Evolutionary conservation across 139 green algal species (phyloP).

Genomic region (Deuterostichococcus epilithicus): DNA sequence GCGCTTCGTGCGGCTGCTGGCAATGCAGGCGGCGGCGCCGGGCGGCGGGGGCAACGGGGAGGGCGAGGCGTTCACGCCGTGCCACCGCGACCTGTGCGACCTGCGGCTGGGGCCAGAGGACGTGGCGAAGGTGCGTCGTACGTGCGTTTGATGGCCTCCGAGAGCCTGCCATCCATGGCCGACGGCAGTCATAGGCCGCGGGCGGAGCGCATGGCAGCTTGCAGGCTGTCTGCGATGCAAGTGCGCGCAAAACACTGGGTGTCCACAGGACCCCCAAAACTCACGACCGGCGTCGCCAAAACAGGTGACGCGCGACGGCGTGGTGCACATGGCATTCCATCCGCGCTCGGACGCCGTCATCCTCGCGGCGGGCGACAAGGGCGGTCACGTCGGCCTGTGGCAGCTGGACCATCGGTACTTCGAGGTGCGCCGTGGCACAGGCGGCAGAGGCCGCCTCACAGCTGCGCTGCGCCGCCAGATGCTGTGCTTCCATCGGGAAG

Average conservation of each 20-base stretch:
- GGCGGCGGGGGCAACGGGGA: neutral
- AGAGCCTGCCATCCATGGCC: neutral
- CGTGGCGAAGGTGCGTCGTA: conserved; percentile 35
- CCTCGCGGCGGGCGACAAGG: conserved; percentile 45
- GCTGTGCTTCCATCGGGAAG: too few species aligned
- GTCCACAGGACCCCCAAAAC: too few species aligned
- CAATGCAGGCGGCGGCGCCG: neutral
- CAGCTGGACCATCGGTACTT: conserved; percentile 26
- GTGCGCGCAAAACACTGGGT: too few species aligned
- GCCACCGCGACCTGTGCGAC: conserved; percentile 4
- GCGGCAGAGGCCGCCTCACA: too few species aligned
- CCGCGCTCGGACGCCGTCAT: conserved; percentile 29
- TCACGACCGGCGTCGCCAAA: neutral
- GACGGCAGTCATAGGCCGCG: too few species aligned
- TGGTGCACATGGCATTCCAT: conserved; percentile 49
- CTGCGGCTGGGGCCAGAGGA: conserved; percentile 26
- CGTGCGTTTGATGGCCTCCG: neutral
- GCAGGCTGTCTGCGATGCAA: too few species aligned
- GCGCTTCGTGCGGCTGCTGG: conserved; percentile 36
- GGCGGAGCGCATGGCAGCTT: too few species aligned
- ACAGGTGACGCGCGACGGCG: conserved; percentile 35
- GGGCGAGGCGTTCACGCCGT: neutral
- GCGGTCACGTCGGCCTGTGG: conserved; percentile 45
- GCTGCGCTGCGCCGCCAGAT: too few species aligned
- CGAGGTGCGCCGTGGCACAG: neutral